Percentiles rank a stretch among this genome's conserved stretches.
phyloP scores from a whole-genome alignment of 306 rosid genomes.

The Lotus japonicus region DNA sequence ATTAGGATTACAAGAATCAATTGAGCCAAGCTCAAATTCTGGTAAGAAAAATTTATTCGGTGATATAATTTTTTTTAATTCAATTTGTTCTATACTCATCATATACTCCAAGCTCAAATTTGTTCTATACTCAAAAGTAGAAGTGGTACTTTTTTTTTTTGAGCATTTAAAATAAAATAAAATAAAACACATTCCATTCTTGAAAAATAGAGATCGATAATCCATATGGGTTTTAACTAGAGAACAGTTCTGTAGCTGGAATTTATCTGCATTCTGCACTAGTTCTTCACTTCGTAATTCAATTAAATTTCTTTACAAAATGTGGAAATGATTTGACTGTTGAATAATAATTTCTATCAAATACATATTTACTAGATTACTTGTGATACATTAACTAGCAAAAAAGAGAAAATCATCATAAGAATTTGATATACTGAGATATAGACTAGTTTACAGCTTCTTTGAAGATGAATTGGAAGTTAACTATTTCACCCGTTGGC shows the following conservation, averaged over 20 bases:
- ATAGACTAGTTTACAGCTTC: conserved; percentile 17
- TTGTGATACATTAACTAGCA: conserved; percentile 3
- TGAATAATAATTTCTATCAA: not conserved
- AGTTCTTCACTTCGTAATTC: conserved; percentile 4
- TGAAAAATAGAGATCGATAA: not conserved
- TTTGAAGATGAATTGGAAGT: conserved; percentile 15
- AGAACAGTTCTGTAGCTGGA: not conserved
- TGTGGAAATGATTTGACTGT: not conserved
- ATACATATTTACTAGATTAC: conserved; percentile 17
- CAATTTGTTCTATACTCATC: too few relatives aligned
- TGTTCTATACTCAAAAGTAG: too few relatives aligned
- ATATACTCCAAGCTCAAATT: too few relatives aligned
- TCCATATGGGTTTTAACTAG: not conserved
- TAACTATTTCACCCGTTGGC: conserved; percentile 42
- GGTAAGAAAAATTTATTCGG: too few relatives aligned
- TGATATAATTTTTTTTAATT: too few relatives aligned
- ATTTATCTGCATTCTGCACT: not conserved
- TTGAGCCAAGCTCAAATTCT: too few relatives aligned
- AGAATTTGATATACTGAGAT: not conserved
- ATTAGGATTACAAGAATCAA: too few relatives aligned
- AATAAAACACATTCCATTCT: too few relatives aligned
- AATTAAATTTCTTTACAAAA: conserved; percentile 6
- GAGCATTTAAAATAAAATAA: too few relatives aligned
- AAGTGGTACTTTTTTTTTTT: too few relatives aligned
- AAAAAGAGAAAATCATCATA: not conserved